Conservation (phyloP, 768 basidiomycete species). For the Termitomyces titanicus region DNA sequence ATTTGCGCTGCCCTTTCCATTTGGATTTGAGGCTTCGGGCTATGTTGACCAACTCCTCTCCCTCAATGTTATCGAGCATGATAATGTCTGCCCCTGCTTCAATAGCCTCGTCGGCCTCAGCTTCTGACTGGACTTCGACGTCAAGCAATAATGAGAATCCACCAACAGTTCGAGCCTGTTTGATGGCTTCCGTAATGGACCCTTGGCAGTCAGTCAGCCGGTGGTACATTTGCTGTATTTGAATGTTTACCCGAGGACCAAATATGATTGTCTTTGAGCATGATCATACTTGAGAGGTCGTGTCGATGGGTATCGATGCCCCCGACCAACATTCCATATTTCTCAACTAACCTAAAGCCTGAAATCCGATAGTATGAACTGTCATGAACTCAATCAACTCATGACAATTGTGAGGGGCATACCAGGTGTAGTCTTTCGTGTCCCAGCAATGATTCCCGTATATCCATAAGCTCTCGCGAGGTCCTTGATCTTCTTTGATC, state of each 20-base stretch:
- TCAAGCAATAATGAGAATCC: constrained; percentile 92
- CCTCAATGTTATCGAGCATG: constrained; percentile 95
- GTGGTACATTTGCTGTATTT: background rate
- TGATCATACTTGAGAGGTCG: constrained; percentile 98
- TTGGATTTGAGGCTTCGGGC: constrained; percentile 71
- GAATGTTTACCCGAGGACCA: constrained; percentile 78
- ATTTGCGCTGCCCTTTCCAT: constrained; percentile 80
- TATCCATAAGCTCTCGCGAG: constrained; percentile 77
- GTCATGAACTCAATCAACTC: background rate
- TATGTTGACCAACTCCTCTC: constrained; percentile 60
- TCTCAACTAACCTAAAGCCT: constrained; percentile 96
- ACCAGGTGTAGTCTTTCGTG: constrained; percentile 96
- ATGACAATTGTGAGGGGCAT: background rate
- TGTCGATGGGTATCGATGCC: constrained; percentile 95
- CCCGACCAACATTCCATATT: constrained; percentile 98
- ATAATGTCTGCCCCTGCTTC: constrained; percentile 91
- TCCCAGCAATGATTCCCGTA: constrained; percentile 88
- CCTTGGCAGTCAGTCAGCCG: constrained; percentile 38
- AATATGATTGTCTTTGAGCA: constrained; percentile 99
- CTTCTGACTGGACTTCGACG: constrained; percentile 87
- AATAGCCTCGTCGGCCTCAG: constrained; percentile 96
- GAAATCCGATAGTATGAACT: background rate
- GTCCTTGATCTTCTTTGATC: constrained; percentile 80
- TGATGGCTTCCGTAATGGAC: constrained; percentile 86
- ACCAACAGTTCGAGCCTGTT: constrained; percentile 82